Evolutionary conservation across 202 grass and related monocot genomes (phyloP).

Genomic region (Eragrostis tef): DNA sequence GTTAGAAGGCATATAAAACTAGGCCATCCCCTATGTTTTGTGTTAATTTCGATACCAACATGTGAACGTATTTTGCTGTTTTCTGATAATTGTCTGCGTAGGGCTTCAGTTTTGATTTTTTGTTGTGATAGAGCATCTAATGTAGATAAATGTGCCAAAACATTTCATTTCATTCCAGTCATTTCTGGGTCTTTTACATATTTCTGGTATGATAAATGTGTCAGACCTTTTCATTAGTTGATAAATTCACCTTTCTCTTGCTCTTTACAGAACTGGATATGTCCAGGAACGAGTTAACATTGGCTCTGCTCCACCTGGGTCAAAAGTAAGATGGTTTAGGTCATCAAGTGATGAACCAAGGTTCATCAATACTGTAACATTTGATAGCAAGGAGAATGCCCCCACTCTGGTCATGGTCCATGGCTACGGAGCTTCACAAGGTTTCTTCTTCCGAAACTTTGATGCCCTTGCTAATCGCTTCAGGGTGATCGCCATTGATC

Average conservation of each 20-base stretch:
- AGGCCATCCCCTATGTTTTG: background rate
- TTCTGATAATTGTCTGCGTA: background rate
- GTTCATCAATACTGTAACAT: slow-evolving; percentile 97
- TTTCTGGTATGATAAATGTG: background rate
- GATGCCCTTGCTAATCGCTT: slow-evolving; percentile 88
- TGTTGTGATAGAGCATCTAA: background rate
- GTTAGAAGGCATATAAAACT: background rate
- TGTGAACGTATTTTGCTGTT: background rate
- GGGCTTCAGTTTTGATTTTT: background rate
- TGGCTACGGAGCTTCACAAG: slow-evolving; percentile 89
- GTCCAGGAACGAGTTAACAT: slow-evolving; percentile 85
- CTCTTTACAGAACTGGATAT: slow-evolving; percentile 66
- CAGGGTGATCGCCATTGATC: slow-evolving; percentile 92
- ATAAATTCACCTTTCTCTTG: slow-evolving; percentile 14
- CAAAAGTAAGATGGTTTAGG: slow-evolving; percentile 91
- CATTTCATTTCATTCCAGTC: slow-evolving; percentile 14
- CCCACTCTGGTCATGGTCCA: slow-evolving; percentile 92
- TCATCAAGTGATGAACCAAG: slow-evolving; percentile 88
- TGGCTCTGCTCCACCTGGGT: slow-evolving; percentile 83
- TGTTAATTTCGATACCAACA: background rate
- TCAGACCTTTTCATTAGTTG: background rate
- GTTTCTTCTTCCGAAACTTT: slow-evolving; percentile 97
- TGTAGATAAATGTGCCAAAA: background rate
- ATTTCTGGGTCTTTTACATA: background rate
- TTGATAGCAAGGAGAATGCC: slow-evolving; percentile 79